These are phyloP conservation scores for Euptelea pleiosperma DNA, from an alignment of 164 flowering plant species.

Conservation along the genomic window DNA sequence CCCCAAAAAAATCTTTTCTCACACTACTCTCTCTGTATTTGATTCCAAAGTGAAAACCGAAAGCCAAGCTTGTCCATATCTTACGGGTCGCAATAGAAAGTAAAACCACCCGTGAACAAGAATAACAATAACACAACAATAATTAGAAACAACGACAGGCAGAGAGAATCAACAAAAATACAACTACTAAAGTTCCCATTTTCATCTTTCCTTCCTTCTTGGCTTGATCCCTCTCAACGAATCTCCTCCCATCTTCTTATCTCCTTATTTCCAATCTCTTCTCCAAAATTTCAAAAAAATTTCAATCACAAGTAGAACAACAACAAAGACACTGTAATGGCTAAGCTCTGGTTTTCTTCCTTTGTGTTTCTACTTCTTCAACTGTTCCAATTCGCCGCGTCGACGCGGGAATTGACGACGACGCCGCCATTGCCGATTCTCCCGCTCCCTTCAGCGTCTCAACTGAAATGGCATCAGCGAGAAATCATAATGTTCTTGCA, in stretches of 20 bases:
- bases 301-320: neutral
- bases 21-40: too few relatives aligned
- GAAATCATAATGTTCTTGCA: slow-evolving; percentile 88
- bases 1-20: too few relatives aligned
- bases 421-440: slow-evolving; percentile 84
- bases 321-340: slow-evolving; percentile 5
- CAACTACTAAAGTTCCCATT: too few relatives aligned
- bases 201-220: too few relatives aligned
- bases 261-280: too few relatives aligned
- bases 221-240: too few relatives aligned
- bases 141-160: too few relatives aligned
- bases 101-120: neutral
- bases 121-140: slow-evolving; percentile 2
- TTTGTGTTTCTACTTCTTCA: slow-evolving; percentile 4
- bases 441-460: slow-evolving; percentile 72
- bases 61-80: too few relatives aligned
- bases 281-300: too few relatives aligned
- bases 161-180: too few relatives aligned
- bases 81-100: neutral
- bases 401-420: slow-evolving; percentile 9
- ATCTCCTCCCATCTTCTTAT: neutral
- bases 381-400: neutral
- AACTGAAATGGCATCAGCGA: slow-evolving; percentile 86
- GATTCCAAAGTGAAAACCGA: too few relatives aligned
- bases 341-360: slow-evolving; percentile 5